A percentile compares a stretch with the other conserved stretches of the same genome.
phyloP scores from a whole-genome alignment of 148 eudicot species.

The Drosera capensis region DNA sequence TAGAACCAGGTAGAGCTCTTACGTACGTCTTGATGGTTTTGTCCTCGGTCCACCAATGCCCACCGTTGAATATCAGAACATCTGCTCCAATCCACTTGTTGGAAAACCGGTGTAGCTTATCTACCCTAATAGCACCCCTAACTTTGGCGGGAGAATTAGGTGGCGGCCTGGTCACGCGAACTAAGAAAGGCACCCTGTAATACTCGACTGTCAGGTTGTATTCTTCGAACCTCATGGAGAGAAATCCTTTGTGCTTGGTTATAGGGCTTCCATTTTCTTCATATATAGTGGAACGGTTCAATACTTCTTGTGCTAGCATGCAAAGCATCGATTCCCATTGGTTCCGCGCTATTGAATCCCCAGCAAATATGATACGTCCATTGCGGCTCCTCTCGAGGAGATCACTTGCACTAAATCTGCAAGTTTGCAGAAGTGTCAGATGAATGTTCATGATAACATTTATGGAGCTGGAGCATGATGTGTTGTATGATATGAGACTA shows the following conservation, averaged over 20 bases:
- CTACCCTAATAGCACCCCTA: constrained; percentile 34
- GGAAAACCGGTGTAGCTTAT: constrained; percentile 51
- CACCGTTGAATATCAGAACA: constrained; percentile 27
- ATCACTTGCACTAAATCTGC: constrained; percentile 55
- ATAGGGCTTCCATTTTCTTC: constrained; percentile 52
- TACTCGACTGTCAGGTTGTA: constrained; percentile 60
- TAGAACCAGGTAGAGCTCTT: neutral
- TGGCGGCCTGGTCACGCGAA: constrained; percentile 26
- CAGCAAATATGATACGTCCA: constrained; percentile 51
- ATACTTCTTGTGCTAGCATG: constrained; percentile 48
- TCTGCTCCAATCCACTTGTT: constrained; percentile 48
- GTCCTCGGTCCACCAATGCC: constrained; percentile 80
- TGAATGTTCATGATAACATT: neutral
- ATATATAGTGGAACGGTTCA: constrained; percentile 34
- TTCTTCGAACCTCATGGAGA: constrained; percentile 38
- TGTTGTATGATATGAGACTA: neutral
- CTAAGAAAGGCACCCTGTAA: constrained; percentile 53
- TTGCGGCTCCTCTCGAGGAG: constrained; percentile 37
- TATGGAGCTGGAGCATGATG: neutral
- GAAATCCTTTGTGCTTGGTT: constrained; percentile 57
- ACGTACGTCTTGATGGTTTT: constrained; percentile 45
- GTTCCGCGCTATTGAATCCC: constrained; percentile 69
- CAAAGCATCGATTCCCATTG: constrained; percentile 68
- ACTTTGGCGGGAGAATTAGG: constrained; percentile 24
- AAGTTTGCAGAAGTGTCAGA: neutral